Evolutionary conservation across 768 basidiomycete species (phyloP), one percentile per base, ranked within the genome.

Genomic region (Pleurotus sapidus): DNA sequence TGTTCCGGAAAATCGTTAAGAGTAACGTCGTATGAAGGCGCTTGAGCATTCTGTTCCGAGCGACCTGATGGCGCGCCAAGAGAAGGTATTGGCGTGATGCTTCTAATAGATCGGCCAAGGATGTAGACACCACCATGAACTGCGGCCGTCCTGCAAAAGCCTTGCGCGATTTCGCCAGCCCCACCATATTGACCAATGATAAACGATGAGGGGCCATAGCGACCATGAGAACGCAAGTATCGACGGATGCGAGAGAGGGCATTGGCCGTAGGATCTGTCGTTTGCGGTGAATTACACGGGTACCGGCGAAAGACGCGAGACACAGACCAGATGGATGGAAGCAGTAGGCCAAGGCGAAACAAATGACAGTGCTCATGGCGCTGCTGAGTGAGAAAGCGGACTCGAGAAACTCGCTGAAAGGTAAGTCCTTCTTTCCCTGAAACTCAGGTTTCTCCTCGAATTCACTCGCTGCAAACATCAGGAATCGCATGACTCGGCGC

Each of bases 141-240:
- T 2, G 96, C 96, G 12, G 93, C 79, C 18, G 89, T 84, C 14
- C 95, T 91, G 66, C 84, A 88, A 64, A 91, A 98, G 2, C 95
- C 95, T 70, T 98, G 96, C 0, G 90, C 82, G 9, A 98, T 85
- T 65, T 98, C 96, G 4, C 96, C 96, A 0, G 88, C 78, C 17
- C 94, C 92, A 15, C 96, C 96, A 67, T 97, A 98, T 63, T 97
- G 93, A 0, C 93, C 93, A n/a, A 98, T 78, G 14, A 98, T 82
- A 73, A 94, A 98, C 1, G 95, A 86, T 71, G 80, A 69, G 3
- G 79, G 66, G 2, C 95, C 95, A 65, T 97, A 98, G 27, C 92
- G 80, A 2, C 95, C 95, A 15, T 84, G 72, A 0, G 94, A 92
- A 48, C 78, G 85, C 12, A 98, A 76, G 67, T 91, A 94, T 20